Percentiles rank a stretch among this genome's conserved stretches.
Evolutionary conservation across 768 basidiomycete species (phyloP).

Genomic region (Lentinula guzmanii): DNA sequence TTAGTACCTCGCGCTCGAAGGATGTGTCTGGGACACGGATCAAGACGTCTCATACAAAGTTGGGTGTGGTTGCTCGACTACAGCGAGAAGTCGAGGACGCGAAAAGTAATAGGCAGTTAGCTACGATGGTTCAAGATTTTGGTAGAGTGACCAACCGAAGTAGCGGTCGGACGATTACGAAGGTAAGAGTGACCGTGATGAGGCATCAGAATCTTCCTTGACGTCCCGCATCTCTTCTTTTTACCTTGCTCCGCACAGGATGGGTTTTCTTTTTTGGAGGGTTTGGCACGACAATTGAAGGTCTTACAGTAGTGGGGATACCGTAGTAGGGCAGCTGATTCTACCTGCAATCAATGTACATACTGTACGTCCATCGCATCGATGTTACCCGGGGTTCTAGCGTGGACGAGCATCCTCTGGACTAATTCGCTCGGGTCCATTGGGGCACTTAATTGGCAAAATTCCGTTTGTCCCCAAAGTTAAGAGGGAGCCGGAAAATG

Average conservation of each 20-base stretch:
- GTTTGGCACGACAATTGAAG: conserved; percentile 48
- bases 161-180: conserved; percentile 67
- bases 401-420: not conserved
- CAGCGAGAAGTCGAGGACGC: conserved; percentile 48
- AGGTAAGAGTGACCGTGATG: conserved; percentile 27
- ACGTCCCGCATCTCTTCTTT: not conserved
- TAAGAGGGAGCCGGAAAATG: not conserved
- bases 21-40: not conserved
- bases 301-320: conserved; percentile 24
- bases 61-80: conserved; percentile 54
- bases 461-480: not conserved
- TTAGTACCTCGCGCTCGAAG: not conserved
- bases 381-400: conserved; percentile 2
- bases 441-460: not conserved
- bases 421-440: not conserved
- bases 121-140: conserved; percentile 64
- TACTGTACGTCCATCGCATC: not conserved
- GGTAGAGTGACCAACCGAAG: conserved; percentile 62
- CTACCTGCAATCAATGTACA: not conserved
- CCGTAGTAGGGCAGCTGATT: conserved; percentile 2
- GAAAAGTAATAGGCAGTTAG: conserved; percentile 49
- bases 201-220: conserved; percentile 1
- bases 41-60: conserved; percentile 38
- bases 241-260: conserved; percentile 29
- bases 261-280: conserved; percentile 64